phyloP scores from a whole-genome alignment of 2,329 filamentous ascomycete species.

The Cladophialophora bantiana region DNA sequence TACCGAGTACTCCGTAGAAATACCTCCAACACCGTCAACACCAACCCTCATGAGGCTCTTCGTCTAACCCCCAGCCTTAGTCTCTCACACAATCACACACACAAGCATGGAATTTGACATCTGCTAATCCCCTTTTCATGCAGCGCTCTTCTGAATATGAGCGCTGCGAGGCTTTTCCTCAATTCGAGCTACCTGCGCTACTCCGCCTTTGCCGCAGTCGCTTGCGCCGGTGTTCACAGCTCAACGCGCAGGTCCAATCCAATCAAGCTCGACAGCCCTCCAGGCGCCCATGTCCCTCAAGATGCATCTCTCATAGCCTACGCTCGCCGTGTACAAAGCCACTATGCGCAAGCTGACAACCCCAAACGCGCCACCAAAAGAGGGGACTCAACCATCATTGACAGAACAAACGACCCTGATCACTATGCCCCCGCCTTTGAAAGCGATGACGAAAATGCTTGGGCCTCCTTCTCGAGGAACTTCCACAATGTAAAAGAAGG shows the following conservation, averaged over 20 bases:
- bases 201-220: slow-evolving; percentile 31
- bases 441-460: slow-evolving; percentile 49
- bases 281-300: slow-evolving; percentile 17
- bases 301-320: slow-evolving; percentile 29
- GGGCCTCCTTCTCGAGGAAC: slow-evolving; percentile 60
- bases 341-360: slow-evolving; percentile 25
- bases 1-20: neutral
- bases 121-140: slow-evolving; percentile 25
- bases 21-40: neutral
- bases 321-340: slow-evolving; percentile 26
- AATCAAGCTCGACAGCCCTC: slow-evolving; percentile 34
- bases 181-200: slow-evolving; percentile 24
- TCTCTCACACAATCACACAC: neutral
- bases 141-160: slow-evolving; percentile 39
- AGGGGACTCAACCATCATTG: slow-evolving; percentile 32
- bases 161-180: slow-evolving; percentile 37
- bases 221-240: slow-evolving; percentile 30
- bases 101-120: slow-evolving; percentile 31
- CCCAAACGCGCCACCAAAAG: slow-evolving; percentile 25
- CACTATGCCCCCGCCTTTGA: slow-evolving; percentile 33
- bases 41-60: neutral
- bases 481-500: slow-evolving; percentile 51
- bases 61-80: neutral
- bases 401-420: slow-evolving; percentile 32
- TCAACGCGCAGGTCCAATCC: slow-evolving; percentile 18